Evolutionary conservation across 495 filamentous ascomycete genomes (phyloP), one percentile per base, ranked within the genome.

Genomic region (Margaritispora aquatica): DNA sequence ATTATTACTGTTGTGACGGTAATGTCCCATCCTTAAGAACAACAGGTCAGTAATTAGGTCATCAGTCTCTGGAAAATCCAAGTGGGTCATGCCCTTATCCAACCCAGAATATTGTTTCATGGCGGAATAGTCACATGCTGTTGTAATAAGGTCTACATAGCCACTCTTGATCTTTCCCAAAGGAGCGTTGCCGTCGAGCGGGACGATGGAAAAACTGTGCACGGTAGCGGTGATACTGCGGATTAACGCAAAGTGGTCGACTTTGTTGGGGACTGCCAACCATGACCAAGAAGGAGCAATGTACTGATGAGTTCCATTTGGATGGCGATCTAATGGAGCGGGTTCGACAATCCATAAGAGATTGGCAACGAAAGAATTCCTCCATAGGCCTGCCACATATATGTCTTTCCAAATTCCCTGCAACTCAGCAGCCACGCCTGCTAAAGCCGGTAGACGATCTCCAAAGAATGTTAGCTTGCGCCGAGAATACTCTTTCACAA

Each of bases 341-440:
- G 19, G 1, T 29, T 17, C 26, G 26, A 21, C n/a, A 19, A 17
- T 2, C 51, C 51, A 54, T 11, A 21, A 7, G 29, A 54, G 51
- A 21, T 31, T 2, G 23, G 17, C 15, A 21, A 36, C 19, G 8
- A 54, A 31, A 2, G 24, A 19, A 17, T 29, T 54, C 19, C 7
- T 54, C 55, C 55, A 58, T 11, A 58, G 21, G 11, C 55, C 55
- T 2, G 46, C 55, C 20, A 58, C 19, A 22, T 58, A 58, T 27
- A 27, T 41, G 55, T 48, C 44, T 9, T 51, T 51, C 29, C 26
- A 49, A 4, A 49, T 8, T 19, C 24, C 20, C 26, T 26, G 46
- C 10, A 58, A 27, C 31, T 58, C 22, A 11, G 19, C 5, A 22
- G 55, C 55, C 7, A 58, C 31, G 19, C 55, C 55, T 36, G 41